A percentile compares a stretch with the other conserved stretches of the same genome.
Evolutionary conservation across 306 rosid species (phyloP).

Genomic region (Casuarina cunninghamiana): DNA sequence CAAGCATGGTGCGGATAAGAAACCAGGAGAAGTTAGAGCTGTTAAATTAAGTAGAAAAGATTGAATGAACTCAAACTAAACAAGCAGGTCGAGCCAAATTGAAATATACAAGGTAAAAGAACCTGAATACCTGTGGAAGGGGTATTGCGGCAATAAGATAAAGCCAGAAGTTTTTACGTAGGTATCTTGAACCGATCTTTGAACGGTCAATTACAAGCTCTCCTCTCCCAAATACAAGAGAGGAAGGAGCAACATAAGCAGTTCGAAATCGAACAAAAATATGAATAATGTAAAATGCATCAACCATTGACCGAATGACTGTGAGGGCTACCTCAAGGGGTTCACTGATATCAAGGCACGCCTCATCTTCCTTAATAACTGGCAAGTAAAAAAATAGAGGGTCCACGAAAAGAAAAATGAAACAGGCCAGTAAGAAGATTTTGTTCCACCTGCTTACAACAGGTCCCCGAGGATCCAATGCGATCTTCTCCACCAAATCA

Average conservation of each 20-base stretch:
- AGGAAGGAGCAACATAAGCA: constrained; percentile 57
- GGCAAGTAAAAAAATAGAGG: constrained; percentile 62
- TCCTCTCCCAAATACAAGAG: constrained; percentile 64
- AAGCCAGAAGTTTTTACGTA: constrained; percentile 37
- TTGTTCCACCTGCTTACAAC: constrained; percentile 44
- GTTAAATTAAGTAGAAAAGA: background rate
- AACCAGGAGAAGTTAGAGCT: background rate
- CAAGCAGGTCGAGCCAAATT: background rate
- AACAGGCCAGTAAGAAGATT: constrained; percentile 43
- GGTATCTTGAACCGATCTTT: constrained; percentile 48
- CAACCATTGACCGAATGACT: constrained; percentile 42
- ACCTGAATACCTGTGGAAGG: constrained; percentile 51
- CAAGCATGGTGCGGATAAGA: background rate
- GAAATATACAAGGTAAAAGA: background rate
- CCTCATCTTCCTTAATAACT: constrained; percentile 28
- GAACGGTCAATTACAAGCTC: constrained; percentile 53
- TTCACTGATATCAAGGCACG: constrained; percentile 40
- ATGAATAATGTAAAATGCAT: constrained; percentile 48
- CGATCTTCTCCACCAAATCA: constrained; percentile 40
- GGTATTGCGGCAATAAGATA: constrained; percentile 58
- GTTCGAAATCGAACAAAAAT: constrained; percentile 45
- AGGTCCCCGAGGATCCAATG: constrained; percentile 51
- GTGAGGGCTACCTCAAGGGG: constrained; percentile 47
- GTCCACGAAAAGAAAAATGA: constrained; percentile 55
- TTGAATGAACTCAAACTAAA: background rate